These are phyloP conservation scores for Purshia tridentata DNA, from an alignment of 306 rosid species.

Conservation along the genomic window DNA sequence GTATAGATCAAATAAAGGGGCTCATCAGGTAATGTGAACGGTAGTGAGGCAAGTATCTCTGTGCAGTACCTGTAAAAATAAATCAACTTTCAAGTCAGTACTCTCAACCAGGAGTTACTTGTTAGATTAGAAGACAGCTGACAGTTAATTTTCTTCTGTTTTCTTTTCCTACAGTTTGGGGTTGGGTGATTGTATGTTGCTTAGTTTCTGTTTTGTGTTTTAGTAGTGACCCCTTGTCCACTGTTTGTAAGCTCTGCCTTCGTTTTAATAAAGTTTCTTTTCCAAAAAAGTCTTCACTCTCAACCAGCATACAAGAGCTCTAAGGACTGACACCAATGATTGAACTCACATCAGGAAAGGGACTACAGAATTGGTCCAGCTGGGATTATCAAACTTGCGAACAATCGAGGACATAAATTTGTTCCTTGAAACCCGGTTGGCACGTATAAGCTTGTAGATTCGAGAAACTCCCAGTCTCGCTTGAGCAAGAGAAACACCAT, in stretches of 20 bases:
- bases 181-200: too few relatives aligned
- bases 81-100: constrained; percentile 23
- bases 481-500: constrained; percentile 64
- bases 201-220: too few relatives aligned
- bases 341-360: constrained; percentile 80
- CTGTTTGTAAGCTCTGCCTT: too few relatives aligned
- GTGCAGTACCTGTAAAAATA: constrained; percentile 76
- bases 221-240: too few relatives aligned
- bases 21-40: constrained; percentile 80
- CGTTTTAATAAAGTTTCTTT: too few relatives aligned
- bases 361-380: constrained; percentile 62
- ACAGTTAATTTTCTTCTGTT: too few relatives aligned
- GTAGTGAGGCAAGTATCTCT: constrained; percentile 86
- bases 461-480: constrained; percentile 96
- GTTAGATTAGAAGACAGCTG: too few relatives aligned
- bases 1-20: constrained; percentile 88
- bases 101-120: constrained; percentile 11
- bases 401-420: constrained; percentile 92
- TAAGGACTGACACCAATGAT: constrained; percentile 12
- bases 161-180: too few relatives aligned
- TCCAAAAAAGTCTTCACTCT: constrained; percentile 8
- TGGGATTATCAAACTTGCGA: constrained; percentile 81
- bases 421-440: constrained; percentile 83
- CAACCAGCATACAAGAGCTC: constrained; percentile 20
- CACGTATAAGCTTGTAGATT: constrained; percentile 97